A percentile compares a stretch with the other conserved stretches of the same genome.
Evolutionary conservation across 495 filamentous ascomycete genomes (phyloP).

Genomic region (Penicillium canescens): DNA sequence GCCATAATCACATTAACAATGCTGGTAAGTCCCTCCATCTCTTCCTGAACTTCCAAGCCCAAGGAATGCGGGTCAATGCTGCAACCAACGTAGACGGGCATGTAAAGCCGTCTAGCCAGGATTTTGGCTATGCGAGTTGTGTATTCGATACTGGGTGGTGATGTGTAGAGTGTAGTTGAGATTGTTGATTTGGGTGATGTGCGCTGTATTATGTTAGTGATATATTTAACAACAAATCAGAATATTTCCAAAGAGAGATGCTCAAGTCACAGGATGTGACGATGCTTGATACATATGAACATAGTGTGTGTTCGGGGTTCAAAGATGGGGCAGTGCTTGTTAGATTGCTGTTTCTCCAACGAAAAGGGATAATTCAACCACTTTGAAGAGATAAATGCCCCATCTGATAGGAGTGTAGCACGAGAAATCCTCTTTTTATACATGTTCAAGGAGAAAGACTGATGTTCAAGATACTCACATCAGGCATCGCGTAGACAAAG

Average conservation of each 20-base stretch:
- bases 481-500: conserved; percentile 90
- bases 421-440: not conserved
- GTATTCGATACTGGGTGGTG: conserved; percentile 78
- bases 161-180: conserved; percentile 76
- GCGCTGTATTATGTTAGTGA: conserved; percentile 26
- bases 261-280: no score
- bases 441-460: not conserved
- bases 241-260: not conserved
- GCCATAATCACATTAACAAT: conserved; percentile 67
- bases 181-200: conserved; percentile 45
- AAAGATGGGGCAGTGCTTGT: no score
- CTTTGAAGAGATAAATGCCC: no score
- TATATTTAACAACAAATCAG: not conserved
- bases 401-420: no score
- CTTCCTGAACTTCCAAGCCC: conserved; percentile 82
- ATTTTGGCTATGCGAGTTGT: conserved; percentile 82
- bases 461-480: conserved; percentile 54
- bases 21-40: conserved; percentile 81
- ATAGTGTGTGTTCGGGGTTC: no score
- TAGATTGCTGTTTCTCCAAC: no score
- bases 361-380: no score
- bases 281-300: no score
- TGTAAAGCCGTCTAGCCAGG: conserved; percentile 64
- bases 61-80: conserved; percentile 60
- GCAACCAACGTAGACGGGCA: conserved; percentile 83